Conservation (phyloP, 2,329 filamentous ascomycete genomes). For the Penicillium concentricum region DNA sequence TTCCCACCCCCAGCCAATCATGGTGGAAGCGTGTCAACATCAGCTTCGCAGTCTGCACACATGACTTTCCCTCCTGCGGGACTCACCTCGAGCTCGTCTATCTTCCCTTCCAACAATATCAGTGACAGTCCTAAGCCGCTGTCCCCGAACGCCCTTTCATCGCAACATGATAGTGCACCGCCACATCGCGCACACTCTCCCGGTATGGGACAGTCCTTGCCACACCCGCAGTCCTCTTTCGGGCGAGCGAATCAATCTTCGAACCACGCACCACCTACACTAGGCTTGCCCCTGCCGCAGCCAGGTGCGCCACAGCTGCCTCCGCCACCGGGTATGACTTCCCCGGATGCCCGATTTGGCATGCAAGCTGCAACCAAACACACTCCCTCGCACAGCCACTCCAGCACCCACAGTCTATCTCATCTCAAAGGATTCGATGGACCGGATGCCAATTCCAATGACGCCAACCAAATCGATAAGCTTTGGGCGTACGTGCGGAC, state of each 20-base stretch:
- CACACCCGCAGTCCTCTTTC: slow-evolving; percentile 37
- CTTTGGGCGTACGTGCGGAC: slow-evolving; percentile 46
- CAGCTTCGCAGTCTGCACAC: slow-evolving; percentile 47
- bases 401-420: slow-evolving; percentile 35
- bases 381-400: slow-evolving; percentile 34
- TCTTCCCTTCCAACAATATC: slow-evolving; percentile 72
- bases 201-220: slow-evolving; percentile 41
- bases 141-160: slow-evolving; percentile 45
- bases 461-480: slow-evolving; percentile 32
- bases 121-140: slow-evolving; percentile 86
- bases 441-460: slow-evolving; percentile 24
- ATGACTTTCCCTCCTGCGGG: slow-evolving; percentile 42
- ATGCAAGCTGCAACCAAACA: slow-evolving; percentile 41
- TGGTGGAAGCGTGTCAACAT: slow-evolving; percentile 55
- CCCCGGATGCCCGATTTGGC: slow-evolving; percentile 45
- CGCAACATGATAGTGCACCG: slow-evolving; percentile 40
- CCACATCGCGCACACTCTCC: slow-evolving; percentile 46
- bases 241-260: slow-evolving; percentile 26
- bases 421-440: slow-evolving; percentile 28
- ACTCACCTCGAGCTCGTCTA: slow-evolving; percentile 49
- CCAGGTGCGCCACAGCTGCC: slow-evolving; percentile 45
- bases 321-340: slow-evolving; percentile 43
- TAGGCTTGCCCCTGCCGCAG: slow-evolving; percentile 40
- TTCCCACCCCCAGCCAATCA: slow-evolving; percentile 63
- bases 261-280: slow-evolving; percentile 24